Percentiles rank a stretch among this genome's conserved stretches.
These are phyloP conservation scores for Plasmodium blacklocki DNA, from an alignment of 169 alveolate species.

Conservation along the genomic window DNA sequence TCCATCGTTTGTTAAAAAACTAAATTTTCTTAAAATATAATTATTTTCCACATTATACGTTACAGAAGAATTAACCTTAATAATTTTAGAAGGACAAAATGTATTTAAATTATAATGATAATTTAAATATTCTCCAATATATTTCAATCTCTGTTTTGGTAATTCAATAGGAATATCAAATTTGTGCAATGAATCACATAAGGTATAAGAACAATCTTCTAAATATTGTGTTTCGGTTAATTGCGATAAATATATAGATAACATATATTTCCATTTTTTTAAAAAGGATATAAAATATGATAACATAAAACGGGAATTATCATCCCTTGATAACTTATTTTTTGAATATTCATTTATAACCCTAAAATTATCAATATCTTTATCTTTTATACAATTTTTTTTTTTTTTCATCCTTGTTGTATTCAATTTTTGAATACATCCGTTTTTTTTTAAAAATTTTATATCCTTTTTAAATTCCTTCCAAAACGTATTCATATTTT, in stretches of 20 bases:
- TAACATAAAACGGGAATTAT: slow-evolving; percentile 6
- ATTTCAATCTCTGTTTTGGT: slow-evolving; percentile 57
- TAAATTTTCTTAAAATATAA: slow-evolving; percentile 32
- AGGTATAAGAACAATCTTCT: slow-evolving; percentile 40
- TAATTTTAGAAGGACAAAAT: slow-evolving; percentile 31
- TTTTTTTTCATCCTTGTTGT: neutral
- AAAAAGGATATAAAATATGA: slow-evolving; percentile 22
- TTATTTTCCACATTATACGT: slow-evolving; percentile 5
- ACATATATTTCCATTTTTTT: slow-evolving; percentile 63
- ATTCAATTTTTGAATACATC: neutral
- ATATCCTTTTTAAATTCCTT: slow-evolving; percentile 61
- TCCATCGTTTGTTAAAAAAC: slow-evolving; percentile 67
- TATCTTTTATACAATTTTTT: neutral
- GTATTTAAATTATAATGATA: slow-evolving; percentile 20
- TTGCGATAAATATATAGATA: slow-evolving; percentile 30
- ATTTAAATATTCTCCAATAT: slow-evolving; percentile 49
- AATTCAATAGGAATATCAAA: slow-evolving; percentile 36
- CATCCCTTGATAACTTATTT: neutral
- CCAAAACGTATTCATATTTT: slow-evolving; percentile 65
- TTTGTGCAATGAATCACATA: slow-evolving; percentile 34
- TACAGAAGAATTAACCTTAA: slow-evolving; percentile 15
- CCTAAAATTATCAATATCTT: neutral
- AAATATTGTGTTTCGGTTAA: slow-evolving; percentile 39
- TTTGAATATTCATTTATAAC: neutral
- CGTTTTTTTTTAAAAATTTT: slow-evolving; percentile 30